phyloP scores from a whole-genome alignment of 352 stramenopile species.

The Globisporangium abappressorium region DNA sequence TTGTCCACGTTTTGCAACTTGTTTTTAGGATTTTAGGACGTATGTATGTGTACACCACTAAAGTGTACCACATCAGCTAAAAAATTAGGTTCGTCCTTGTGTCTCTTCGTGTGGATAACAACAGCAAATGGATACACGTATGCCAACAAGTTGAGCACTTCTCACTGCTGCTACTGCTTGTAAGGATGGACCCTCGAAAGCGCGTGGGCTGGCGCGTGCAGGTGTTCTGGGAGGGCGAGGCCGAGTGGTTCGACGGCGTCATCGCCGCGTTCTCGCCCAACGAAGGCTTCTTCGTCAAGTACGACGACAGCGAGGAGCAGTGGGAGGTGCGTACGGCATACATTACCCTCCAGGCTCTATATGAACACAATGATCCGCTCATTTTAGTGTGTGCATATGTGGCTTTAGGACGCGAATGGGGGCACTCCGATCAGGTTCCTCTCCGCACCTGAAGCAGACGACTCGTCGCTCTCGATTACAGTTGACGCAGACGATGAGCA shows the following conservation, averaged over 20 bases:
- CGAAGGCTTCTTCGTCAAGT: constrained; percentile 59
- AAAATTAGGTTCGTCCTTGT: neutral
- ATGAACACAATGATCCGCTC: neutral
- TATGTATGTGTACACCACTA: neutral
- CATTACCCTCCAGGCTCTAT: neutral
- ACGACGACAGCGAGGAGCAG: constrained; percentile 75
- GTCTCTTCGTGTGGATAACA: neutral
- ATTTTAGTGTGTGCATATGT: neutral
- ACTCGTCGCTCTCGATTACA: neutral
- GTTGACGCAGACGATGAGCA: neutral
- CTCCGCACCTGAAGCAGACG: neutral
- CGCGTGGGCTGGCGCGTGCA: constrained; percentile 47
- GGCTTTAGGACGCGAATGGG: constrained; percentile 4
- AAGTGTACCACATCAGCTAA: neutral
- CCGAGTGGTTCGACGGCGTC: constrained; percentile 65
- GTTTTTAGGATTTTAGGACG: neutral
- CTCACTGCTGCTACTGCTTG: too few relatives aligned
- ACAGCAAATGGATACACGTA: too few relatives aligned
- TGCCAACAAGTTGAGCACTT: too few relatives aligned
- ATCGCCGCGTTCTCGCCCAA: constrained; percentile 29
- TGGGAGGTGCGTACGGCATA: constrained; percentile 40
- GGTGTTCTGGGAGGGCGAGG: constrained; percentile 69
- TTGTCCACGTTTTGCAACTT: neutral
- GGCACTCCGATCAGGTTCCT: constrained; percentile 27
- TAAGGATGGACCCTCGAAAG: neutral